These are phyloP conservation scores for Aspergillus cristatus DNA, from an alignment of 495 filamentous ascomycete genomes.

Conservation along the genomic window DNA sequence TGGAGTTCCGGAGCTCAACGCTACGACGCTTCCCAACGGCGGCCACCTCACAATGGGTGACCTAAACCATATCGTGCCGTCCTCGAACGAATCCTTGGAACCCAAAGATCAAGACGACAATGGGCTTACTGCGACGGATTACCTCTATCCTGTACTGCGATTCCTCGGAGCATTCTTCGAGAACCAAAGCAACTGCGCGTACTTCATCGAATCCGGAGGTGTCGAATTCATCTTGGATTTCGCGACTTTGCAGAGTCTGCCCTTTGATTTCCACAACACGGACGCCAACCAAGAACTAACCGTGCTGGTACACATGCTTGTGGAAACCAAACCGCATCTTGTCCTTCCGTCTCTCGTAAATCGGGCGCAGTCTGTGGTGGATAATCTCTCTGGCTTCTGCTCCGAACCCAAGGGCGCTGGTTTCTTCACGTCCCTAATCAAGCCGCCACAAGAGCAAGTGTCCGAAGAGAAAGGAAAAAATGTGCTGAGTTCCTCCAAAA, in stretches of 20 bases:
- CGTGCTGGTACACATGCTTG: slow-evolving; percentile 65
- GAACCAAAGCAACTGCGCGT: slow-evolving; percentile 63
- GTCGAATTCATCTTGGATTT: slow-evolving; percentile 80
- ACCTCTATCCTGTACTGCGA: slow-evolving; percentile 61
- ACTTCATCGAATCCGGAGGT: slow-evolving; percentile 69
- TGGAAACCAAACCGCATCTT: slow-evolving; percentile 75
- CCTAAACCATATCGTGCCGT: slow-evolving; percentile 19
- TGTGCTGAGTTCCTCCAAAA: slow-evolving; percentile 17
- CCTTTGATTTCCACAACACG: slow-evolving; percentile 62
- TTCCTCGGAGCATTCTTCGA: slow-evolving; percentile 73
- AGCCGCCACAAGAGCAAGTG: slow-evolving; percentile 15
- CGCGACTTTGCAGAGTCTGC: slow-evolving; percentile 65
- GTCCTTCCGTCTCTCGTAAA: slow-evolving; percentile 71
- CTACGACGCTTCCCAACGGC: slow-evolving; percentile 28
- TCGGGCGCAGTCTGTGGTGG: slow-evolving; percentile 58
- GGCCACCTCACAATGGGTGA: slow-evolving; percentile 27
- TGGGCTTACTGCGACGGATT: slow-evolving; percentile 50
- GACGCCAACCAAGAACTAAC: slow-evolving; percentile 55
- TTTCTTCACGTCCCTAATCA: slow-evolving; percentile 59
- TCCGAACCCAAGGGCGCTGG: slow-evolving; percentile 37
- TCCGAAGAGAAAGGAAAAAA: slow-evolving; percentile 16
- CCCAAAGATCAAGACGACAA: slow-evolving; percentile 40
- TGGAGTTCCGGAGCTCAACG: slow-evolving; percentile 25
- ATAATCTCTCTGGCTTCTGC: slow-evolving; percentile 58
- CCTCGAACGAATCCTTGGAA: slow-evolving; percentile 20